Base-by-base conservation (phyloP, 495 filamentous ascomycete species). In the Xylaria flabelliformis region DNA sequence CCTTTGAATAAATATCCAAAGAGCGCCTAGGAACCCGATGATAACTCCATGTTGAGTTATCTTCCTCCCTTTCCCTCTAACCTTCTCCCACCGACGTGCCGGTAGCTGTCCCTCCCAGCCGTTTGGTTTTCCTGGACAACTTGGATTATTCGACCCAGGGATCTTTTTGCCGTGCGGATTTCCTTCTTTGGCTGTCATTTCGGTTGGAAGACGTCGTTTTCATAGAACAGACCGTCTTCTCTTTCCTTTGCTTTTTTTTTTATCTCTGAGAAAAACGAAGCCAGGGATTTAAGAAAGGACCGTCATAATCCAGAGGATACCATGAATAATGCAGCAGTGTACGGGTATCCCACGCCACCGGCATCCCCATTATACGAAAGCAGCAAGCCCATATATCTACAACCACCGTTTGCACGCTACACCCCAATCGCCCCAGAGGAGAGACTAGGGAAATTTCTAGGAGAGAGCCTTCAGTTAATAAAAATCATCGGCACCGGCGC, bases 401-500 rank as follows among this genome's bases (percentile, higher is more conserved):
- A 82, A 66, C 80, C 82, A 68, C 80, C 78, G 44, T 79, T 80
- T 67, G 78, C 80, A 51, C 81, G 81, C 70, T 86, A 81, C 75
- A 72, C 78, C 46, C 85, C 84, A 21, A 78, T 81, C 67, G 73
- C 83, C 55, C 93, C 94, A 55, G 93, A 97, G 87, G 93, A 96
- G 79, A 91, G 94, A 75, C 82, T 97, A 85, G 95, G 95, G 82
- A 88, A 91, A 70, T 86, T 97, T 73, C 84, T 98, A 73, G 94
- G 92, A 79, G 89, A 90, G 81, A 90, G 93, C 77, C 86, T 97
- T 72, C 91, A 94, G 82, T 87, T 98, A 72, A 93, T 90, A 64
- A 86, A 89, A 71, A 93, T 98, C 77, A 88, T 98, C 70, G 96
- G 96, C 64, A 91, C 96, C 59, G 96, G 96, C 69, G 96, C 96